Percentiles rank a stretch among this genome's conserved stretches.
Conservation (phyloP, 176 grass and related monocot genomes). For the Oryza longistaminata region DNA sequence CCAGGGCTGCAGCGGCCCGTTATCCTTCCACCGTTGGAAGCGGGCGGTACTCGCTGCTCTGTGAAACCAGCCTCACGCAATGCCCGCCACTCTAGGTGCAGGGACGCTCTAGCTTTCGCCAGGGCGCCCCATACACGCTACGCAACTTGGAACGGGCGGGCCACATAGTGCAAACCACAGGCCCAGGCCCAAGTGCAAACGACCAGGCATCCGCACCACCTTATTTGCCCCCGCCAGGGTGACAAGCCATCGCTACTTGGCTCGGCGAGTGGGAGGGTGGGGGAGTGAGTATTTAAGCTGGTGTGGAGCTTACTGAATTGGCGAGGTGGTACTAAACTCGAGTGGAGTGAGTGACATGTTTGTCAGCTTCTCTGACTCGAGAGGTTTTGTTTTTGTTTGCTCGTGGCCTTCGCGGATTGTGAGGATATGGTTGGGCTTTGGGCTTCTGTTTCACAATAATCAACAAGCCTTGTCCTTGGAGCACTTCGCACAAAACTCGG, state of each 20-base stretch:
- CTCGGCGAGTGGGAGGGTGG: background rate
- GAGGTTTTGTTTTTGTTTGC: background rate
- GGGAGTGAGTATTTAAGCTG: background rate
- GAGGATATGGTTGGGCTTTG: no score
- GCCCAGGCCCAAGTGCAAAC: background rate
- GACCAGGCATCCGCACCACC: slow-evolving; percentile 27
- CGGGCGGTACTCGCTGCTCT: slow-evolving; percentile 51
- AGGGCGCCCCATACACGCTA: background rate
- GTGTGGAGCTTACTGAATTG: background rate
- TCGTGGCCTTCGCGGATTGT: no score
- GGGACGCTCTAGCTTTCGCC: background rate
- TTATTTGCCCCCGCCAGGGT: background rate
- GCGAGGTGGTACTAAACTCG: background rate
- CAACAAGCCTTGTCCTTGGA: background rate
- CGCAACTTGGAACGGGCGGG: slow-evolving; percentile 40
- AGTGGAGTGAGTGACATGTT: background rate
- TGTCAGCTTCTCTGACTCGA: background rate
- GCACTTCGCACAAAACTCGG: background rate
- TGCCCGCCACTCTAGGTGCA: slow-evolving; percentile 9
- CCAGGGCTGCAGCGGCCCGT: background rate
- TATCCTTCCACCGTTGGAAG: slow-evolving; percentile 46
- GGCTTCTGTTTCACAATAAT: background rate
- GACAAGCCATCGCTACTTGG: background rate
- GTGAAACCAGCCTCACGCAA: slow-evolving; percentile 44
- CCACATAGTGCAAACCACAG: background rate